Percentiles rank a stretch among this genome's conserved stretches.
phyloP scores from a whole-genome alignment of 768 basidiomycete genomes.

The Trametes sanguinea region DNA sequence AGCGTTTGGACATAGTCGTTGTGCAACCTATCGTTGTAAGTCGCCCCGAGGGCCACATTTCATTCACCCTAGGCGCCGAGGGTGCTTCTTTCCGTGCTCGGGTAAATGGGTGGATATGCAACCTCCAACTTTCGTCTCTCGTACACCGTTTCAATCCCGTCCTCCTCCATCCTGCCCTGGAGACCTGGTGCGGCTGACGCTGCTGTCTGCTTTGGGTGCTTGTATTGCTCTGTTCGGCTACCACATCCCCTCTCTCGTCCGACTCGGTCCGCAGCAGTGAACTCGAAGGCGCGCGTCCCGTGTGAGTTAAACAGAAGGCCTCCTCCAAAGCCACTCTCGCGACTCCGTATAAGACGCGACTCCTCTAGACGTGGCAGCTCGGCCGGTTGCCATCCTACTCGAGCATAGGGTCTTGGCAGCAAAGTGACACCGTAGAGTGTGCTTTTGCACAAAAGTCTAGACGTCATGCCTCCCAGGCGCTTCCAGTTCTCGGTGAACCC shows the following conservation, averaged over 20 bases:
- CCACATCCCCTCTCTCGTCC: neutral
- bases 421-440: too few species aligned
- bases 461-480: constrained; percentile 30
- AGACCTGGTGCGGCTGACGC: neutral
- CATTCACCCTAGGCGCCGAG: neutral
- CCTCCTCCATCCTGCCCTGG: too few species aligned
- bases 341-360: neutral
- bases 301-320: neutral
- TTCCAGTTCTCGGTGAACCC: constrained; percentile 33
- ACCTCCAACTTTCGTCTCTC: neutral
- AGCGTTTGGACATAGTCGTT: too few species aligned
- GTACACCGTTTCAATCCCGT: too few species aligned
- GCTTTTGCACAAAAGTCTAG: neutral
- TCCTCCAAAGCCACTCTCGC: neutral
- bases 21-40: too few species aligned
- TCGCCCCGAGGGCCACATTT: neutral
- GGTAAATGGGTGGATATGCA: neutral
- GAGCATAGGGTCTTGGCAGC: too few species aligned
- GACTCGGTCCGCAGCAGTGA: constrained; percentile 6
- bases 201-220: neutral
- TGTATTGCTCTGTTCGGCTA: too few species aligned
- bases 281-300: neutral
- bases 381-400: too few species aligned
- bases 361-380: too few species aligned
- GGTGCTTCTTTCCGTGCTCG: neutral